Base-by-base conservation (phyloP, 2,329 filamentous ascomycete genomes). In the Fusarium luffae region DNA sequence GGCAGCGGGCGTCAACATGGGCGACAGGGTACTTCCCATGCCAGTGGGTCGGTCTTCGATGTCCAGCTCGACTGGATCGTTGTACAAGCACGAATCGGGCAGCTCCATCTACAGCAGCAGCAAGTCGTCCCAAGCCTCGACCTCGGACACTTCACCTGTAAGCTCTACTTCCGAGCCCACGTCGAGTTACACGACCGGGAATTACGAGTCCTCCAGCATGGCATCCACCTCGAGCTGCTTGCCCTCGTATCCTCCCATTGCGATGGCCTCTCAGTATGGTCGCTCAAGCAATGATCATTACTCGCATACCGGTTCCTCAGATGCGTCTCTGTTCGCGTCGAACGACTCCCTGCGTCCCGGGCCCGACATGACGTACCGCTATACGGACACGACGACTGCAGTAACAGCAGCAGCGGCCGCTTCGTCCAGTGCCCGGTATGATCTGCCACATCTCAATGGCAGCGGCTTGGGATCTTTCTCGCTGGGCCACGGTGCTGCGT, bases 291-390 rank as follows among this genome's bases (percentile, higher is more conserved):
- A 54, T 8, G 70, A 71, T 19, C 42, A 70, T 27, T 75, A 74
- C 50, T 69, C 72, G 13, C 59, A 67, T 21, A 64, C 67, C 7
- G 57, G 54, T 16, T 56, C 59, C n/a, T 68, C 74, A 7, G 67
- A 68, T 10, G 30, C 58, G 16, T 27, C 70, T 18, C 27, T 64
- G 30, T 67, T 69, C 43, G 51, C 63, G 5, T 25, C 71, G 13
- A 37, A 44, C 8, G 66, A 64, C 23, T 55, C 70, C 4, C 51
- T 67, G 54, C 66, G 71, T 37, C 44, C 40, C 18, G 59, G 64
- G 5, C 54, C 68, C 27, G 73, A 77, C 32, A 73, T 78, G 60
- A 63, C 73, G 23, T 79, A 79, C 70, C 74, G 77, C 54, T 79
- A 79, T 63, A 71, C 68, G 5, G 77, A 78, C 49, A 75, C 76